A percentile compares a stretch with the other conserved stretches of the same genome.
These are phyloP conservation scores for Theobroma cacao DNA, from an alignment of 345 rosid genomes.

Conservation along the genomic window DNA sequence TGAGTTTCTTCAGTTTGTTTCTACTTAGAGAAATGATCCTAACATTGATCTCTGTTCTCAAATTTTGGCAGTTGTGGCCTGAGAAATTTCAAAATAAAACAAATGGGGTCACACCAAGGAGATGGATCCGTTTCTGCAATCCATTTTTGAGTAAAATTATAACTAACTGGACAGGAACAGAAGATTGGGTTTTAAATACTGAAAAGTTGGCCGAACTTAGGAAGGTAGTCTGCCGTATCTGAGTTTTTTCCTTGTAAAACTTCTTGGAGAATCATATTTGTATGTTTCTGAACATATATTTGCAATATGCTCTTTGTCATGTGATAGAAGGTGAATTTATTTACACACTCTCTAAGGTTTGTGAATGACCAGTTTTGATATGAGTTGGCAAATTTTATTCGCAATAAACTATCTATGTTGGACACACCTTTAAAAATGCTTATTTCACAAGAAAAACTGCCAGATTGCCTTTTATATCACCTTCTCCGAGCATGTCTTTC, in stretches of 20 bases:
- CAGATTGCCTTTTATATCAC: constrained; percentile 2
- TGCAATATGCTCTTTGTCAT: not conserved
- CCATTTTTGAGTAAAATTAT: constrained; percentile 63
- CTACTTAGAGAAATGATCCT: constrained; percentile 13
- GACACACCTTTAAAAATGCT: not conserved
- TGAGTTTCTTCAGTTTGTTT: not conserved
- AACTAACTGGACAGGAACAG: constrained; percentile 62
- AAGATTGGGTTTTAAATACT: constrained; percentile 70
- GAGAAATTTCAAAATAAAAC: constrained; percentile 76
- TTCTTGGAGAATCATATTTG: not conserved
- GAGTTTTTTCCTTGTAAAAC: not conserved
- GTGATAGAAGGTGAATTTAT: not conserved
- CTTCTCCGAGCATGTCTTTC: not conserved
- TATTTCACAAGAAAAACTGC: not conserved
- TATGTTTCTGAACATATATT: not conserved
- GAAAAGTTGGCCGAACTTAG: constrained; percentile 58
- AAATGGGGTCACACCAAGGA: constrained; percentile 79
- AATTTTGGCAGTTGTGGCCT: constrained; percentile 62
- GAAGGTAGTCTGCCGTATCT: constrained; percentile 35
- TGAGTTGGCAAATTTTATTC: not conserved
- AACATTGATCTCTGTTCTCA: constrained; percentile 16
- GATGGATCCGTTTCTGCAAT: constrained; percentile 80
- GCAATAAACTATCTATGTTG: not conserved
- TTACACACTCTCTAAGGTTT: not conserved
- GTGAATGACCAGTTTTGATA: not conserved